These are phyloP conservation scores for Alternaria gaisen DNA, from an alignment of 2,329 filamentous ascomycete species.

Conservation along the genomic window DNA sequence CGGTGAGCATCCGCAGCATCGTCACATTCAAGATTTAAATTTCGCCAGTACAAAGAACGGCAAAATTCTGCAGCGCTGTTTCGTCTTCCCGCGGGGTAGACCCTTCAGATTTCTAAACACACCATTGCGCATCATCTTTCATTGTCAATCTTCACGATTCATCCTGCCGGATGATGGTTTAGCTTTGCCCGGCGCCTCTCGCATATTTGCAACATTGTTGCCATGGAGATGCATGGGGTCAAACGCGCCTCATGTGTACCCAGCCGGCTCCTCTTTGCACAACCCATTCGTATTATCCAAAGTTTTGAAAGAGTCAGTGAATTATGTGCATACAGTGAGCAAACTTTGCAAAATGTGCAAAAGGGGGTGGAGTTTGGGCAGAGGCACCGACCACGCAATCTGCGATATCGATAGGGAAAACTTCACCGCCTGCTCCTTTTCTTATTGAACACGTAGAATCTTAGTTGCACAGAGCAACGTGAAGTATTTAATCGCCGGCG, in stretches of 20 bases:
- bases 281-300: conserved; percentile 7
- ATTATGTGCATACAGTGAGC: conserved; percentile 1
- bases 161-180: neutral
- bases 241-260: conserved; percentile 20
- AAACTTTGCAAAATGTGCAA: conserved; percentile 11
- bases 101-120: conserved; percentile 8
- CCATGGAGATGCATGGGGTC: conserved; percentile 21
- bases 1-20: conserved; percentile 9
- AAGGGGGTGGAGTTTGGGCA: conserved; percentile 16
- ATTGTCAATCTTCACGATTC: conserved; percentile 5
- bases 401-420: conserved; percentile 14
- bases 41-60: neutral
- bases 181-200: conserved; percentile 2
- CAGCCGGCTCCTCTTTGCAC: conserved; percentile 11
- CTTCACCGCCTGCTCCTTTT: conserved; percentile 10
- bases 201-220: conserved; percentile 10
- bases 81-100: conserved; percentile 9
- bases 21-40: conserved; percentile 1
- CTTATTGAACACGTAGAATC: conserved; percentile 1
- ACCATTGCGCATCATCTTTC: conserved; percentile 1
- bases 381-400: conserved; percentile 18
- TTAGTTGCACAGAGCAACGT: neutral
- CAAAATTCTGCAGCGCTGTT: conserved; percentile 2
- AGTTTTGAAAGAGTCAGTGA: conserved; percentile 1
- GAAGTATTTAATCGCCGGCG: neutral